Evolutionary conservation across 495 filamentous ascomycete genomes (phyloP).

Genomic region (Filosporella fistucella): DNA sequence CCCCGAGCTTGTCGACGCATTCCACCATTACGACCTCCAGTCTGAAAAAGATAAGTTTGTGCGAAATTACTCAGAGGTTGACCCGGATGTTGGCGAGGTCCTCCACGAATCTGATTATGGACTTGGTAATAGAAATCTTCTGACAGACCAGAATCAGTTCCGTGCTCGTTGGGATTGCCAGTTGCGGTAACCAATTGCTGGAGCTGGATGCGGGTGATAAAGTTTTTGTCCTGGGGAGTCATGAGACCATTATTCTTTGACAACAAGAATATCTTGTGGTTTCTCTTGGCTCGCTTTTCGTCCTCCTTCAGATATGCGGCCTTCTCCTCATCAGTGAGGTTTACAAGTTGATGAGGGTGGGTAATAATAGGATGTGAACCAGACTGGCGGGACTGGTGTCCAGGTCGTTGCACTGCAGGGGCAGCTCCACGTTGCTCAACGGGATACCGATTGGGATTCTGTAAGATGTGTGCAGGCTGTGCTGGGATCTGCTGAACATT

Average conservation of each 20-base stretch:
- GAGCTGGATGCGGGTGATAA: constrained; percentile 94
- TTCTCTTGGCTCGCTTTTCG: constrained; percentile 91
- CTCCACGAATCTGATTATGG: constrained; percentile 85
- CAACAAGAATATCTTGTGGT: constrained; percentile 94
- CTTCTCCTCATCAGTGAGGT: constrained; percentile 75
- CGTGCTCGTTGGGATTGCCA: constrained; percentile 74
- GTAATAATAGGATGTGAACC: constrained; percentile 41
- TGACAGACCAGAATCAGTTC: constrained; percentile 70
- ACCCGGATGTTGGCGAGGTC: constrained; percentile 77
- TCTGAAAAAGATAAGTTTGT: constrained; percentile 95
- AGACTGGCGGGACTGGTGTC: constrained; percentile 27
- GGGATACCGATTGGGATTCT: constrained; percentile 34
- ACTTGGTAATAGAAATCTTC: constrained; percentile 99
- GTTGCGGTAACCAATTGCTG: constrained; percentile 93
- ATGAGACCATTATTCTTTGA: constrained; percentile 95
- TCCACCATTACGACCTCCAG: constrained; percentile 71
- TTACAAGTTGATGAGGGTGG: constrained; percentile 67
- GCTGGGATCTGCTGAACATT: constrained; percentile 11
- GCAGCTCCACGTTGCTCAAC: constrained; percentile 21
- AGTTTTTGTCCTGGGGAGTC: constrained; percentile 99
- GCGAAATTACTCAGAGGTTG: constrained; percentile 94
- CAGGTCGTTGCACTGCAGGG: constrained; percentile 36
- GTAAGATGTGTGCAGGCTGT: constrained; percentile 40
- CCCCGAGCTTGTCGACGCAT: constrained; percentile 69
- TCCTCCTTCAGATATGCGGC: constrained; percentile 80